Evolutionary conservation across 176 grass and related monocot species (phyloP), one percentile per base, ranked within the genome.

Genomic region (Alloteropsis semialata): DNA sequence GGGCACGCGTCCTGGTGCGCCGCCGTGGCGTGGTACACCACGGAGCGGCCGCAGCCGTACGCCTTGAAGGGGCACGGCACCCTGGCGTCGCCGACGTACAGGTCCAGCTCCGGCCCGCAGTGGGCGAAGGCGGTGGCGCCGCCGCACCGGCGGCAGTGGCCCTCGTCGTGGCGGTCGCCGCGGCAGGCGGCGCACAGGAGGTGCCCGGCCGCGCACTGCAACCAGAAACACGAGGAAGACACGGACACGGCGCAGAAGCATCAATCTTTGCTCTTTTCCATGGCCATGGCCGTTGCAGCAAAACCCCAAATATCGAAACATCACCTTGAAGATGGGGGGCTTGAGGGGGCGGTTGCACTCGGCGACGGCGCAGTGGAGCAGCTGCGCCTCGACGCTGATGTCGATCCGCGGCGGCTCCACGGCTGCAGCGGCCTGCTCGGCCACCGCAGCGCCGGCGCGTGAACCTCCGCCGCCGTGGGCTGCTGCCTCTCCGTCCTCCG

Each of bases 61-160:
- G 3, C 2, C 81, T 54, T 24, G 81, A 42, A 54, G 32, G 81
- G 81, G 81, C 81, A 84, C n/a, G 58, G 33, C 24, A 84, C 81
- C 33, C 44, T 39, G n/a, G 59, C 81, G 16, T 59, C 81, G 45
- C 37, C 16, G 59, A 84, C 11, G 81, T 10, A 53, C 39, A 6
- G 6, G 45, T 84, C 34, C 3, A 49, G 43, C 32, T 19, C 44
- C 5, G 17, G 8, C 0, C 36, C 44, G 71, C 75, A 63, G 75
- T 28, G 41, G 1, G 29, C 25, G 57, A 78, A 78, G 17, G 24
- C 28, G 27, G 57, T 3, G 75, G 39, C 57, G 39, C 58, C 24
- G 75, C 13, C 28, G 75, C 75, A 78, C 39, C 11, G 1, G 41
- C 57, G 17, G 57, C 75, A 78, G 25, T 48, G 57, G 56, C 75